phyloP scores from a whole-genome alignment of 2,329 filamentous ascomycete species.

The Microdochium nivale region DNA sequence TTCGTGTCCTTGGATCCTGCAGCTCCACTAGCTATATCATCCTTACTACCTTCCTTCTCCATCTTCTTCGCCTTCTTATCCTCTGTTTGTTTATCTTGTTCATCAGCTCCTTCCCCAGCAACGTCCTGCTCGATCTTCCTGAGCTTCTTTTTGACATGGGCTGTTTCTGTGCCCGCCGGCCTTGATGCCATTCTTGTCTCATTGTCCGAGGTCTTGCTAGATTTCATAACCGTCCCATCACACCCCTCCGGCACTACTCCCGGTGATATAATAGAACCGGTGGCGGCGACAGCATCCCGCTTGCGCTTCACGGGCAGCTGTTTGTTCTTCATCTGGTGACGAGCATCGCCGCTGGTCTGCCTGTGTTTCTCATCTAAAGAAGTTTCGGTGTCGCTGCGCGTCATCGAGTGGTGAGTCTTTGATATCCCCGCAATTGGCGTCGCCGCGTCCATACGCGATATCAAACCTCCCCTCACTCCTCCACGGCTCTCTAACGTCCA shows the following conservation, averaged over 20 bases:
- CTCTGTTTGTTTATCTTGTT: not conserved
- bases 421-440: too few relatives aligned
- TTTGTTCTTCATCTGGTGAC: not conserved
- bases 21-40: not conserved
- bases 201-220: too few relatives aligned
- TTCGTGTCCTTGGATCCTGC: constrained; percentile 5
- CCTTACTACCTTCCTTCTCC: not conserved
- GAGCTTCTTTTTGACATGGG: too few relatives aligned
- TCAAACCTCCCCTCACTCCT: constrained; percentile 5
- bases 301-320: constrained; percentile 3
- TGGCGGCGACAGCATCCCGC: not conserved
- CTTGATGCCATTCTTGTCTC: too few relatives aligned
- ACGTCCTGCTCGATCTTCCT: not conserved
- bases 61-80: constrained; percentile 2
- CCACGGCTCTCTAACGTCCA: not conserved
- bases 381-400: too few relatives aligned
- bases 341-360: not conserved
- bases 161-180: too few relatives aligned
- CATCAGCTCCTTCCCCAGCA: not conserved
- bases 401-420: too few relatives aligned
- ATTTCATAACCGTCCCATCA: not conserved
- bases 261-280: not conserved
- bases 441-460: constrained; percentile 17
- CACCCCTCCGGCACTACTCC: not conserved
- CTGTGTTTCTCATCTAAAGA: not conserved